Conservation (phyloP, 345 rosid species). For the Syzygium grande region DNA sequence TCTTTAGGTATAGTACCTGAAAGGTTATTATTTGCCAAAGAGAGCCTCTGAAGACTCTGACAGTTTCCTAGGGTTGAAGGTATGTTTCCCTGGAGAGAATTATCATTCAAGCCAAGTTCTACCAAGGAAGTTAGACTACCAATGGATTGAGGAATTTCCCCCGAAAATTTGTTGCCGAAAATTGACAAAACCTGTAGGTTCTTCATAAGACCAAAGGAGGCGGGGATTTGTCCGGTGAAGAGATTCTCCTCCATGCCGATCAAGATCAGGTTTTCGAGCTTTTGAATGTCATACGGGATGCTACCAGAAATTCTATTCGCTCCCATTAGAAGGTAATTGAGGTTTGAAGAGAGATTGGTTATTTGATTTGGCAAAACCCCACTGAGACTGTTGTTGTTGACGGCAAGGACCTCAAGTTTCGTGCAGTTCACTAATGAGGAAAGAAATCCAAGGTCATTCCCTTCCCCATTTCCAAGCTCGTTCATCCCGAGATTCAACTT, state of each 20-base stretch:
- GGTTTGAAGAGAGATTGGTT: slow-evolving; percentile 10
- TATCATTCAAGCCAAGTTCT: slow-evolving; percentile 5
- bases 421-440: slow-evolving; percentile 16
- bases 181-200: slow-evolving; percentile 13
- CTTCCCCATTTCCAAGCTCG: slow-evolving; percentile 6
- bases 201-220: slow-evolving; percentile 5
- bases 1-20: slow-evolving; percentile 10
- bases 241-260: slow-evolving; percentile 10
- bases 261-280: background rate
- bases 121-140: slow-evolving; percentile 27
- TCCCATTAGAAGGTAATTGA: slow-evolving; percentile 5
- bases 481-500: slow-evolving; percentile 9
- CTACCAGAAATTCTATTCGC: slow-evolving; percentile 12
- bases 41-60: slow-evolving; percentile 9
- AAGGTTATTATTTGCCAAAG: slow-evolving; percentile 3
- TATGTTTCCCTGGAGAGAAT: slow-evolving; percentile 24
- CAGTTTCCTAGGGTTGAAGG: slow-evolving; percentile 25
- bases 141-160: slow-evolving; percentile 32
- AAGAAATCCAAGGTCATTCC: slow-evolving; percentile 18
- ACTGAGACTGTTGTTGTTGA: slow-evolving; percentile 6
- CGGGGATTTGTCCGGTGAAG: slow-evolving; percentile 10
- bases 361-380: slow-evolving; percentile 10
- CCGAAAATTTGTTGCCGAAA: slow-evolving; percentile 15
- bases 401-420: slow-evolving; percentile 7
- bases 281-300: slow-evolving; percentile 8